Evolutionary conservation across 2,329 filamentous ascomycete species (phyloP), one percentile per base, ranked within the genome.

Genomic region (Amauroascus verrucosus): DNA sequence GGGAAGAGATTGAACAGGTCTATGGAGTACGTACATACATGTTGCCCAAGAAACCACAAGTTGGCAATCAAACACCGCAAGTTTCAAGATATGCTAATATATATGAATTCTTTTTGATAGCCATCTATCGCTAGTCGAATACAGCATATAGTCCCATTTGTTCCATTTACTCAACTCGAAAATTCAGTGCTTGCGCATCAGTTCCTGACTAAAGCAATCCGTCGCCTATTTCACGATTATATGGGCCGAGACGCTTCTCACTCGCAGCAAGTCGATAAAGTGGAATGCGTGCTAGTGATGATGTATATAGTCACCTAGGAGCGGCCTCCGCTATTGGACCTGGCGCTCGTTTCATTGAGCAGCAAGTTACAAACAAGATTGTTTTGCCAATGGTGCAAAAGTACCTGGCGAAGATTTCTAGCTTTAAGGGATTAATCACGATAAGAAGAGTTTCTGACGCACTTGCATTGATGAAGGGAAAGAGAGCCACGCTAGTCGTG

Each of bases 111-210:
- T 13, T n/a, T n/a, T 50, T 32, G 16, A 41, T 22, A 72, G 63
- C 57, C 66, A 11, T 70, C 71, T 1, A 54, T 76, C n/a, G 66
- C 72, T 0, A 68, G 72, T 5, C 67, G 72, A 1, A 68, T 77
- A 11, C 67, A 65, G 0, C 62, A 60, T 6, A 65, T 75, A 45
- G 57, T 75, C 7, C 72, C 72, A 0, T 75, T 75, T 60, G 59
- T 74, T 16, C 70, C 68, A 1, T 75, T 75, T 58, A 67, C 65
- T 1, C 53, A 55, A 1, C 55, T 51, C 1, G 73, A 76, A 57
- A 65, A 70, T 54, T 68, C 67, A 1, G 67, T 75, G 0, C 62
- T 75, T 1, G 69, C 66, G 0, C 72, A 77, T 58, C 73, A 70
- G 57, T 69, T 62, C 49, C 53, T 77, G 3, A 64, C 71, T 9